Evolutionary conservation across 495 filamentous ascomycete genomes (phyloP), one percentile per base, ranked within the genome.

Genomic region (Achaetomiella virescens): DNA sequence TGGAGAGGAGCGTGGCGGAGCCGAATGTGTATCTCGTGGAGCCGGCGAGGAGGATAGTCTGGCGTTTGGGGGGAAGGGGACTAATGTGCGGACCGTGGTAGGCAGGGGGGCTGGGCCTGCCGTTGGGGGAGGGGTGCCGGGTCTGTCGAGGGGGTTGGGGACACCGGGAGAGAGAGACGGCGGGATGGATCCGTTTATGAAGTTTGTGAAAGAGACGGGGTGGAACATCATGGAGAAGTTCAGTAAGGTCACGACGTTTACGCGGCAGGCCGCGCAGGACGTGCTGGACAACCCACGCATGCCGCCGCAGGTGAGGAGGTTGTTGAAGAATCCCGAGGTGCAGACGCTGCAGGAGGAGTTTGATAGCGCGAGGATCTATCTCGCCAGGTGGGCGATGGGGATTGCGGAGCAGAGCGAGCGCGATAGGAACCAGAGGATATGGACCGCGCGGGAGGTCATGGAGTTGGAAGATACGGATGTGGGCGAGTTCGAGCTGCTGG

Each of bases 371-470:
- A 80, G 93, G 57, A 74, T 98, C 36, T 98, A 98, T 62, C 77
- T 98, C 21, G 93, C 93, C 3, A 78, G 93, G 43, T 98, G 93
- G 93, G 93, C 93, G 0, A 97, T 97, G 93, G 95, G 89, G 1
- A 95, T 98, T 51, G 90, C 92, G 0, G 93, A 98, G 68, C 93
- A 97, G 72, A 89, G 90, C 63, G 93, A 98, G 66, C 76, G 82
- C 38, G 93, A 98, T 48, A 69, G 83, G 31, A 89, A 82, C 51
- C 84, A 88, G 67, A 77, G 91, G 36, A 95, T 96, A 61, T 98
- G 90, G 86, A 95, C 91, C 0, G 91, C 89, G 5, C 84, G 84
- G 62, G 93, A 98, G 73, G 85, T 96, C 15, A 78, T 97, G 56
- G 91, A 93, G 66, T 85, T 95, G 70, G 93, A 98, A 69, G 86